A percentile compares a stretch with the other conserved stretches of the same genome.
Conservation (phyloP, 305 asterid species). For the Fraxinus greggii region DNA sequence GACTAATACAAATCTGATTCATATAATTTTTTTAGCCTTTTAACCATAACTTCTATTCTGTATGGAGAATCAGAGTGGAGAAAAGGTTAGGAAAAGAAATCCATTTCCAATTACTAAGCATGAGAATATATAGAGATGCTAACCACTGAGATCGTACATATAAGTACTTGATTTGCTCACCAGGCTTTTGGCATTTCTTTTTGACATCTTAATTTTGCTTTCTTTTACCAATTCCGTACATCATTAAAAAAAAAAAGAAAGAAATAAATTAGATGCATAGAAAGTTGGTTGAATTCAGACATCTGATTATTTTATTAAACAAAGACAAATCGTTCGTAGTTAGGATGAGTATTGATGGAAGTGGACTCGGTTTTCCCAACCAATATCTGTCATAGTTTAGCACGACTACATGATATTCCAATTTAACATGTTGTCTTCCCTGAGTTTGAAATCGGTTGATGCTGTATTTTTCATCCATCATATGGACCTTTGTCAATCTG, state of each 20-base stretch:
- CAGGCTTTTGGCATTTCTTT: neutral
- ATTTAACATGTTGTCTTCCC: neutral
- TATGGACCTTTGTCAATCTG: neutral
- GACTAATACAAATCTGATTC: neutral
- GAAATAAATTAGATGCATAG: neutral
- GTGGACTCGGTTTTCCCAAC: neutral
- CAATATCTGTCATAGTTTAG: neutral
- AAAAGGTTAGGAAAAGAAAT: conserved; percentile 1
- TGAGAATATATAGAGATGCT: neutral
- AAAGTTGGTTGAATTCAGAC: conserved; percentile 2
- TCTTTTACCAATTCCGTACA: conserved; percentile 6
- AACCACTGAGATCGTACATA: neutral
- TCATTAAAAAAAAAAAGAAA: neutral
- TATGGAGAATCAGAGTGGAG: neutral
- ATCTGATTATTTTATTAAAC: neutral
- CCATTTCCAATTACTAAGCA: neutral
- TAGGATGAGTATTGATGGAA: neutral
- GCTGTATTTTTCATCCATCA: neutral
- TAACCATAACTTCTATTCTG: neutral
- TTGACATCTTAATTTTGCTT: neutral
- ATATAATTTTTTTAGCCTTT: neutral
- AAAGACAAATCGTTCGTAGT: neutral
- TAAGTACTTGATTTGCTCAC: neutral
- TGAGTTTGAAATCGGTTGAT: neutral
- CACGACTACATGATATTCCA: neutral